Evolutionary conservation across 2,329 filamentous ascomycete genomes (phyloP).

Genomic region (Fusarium sacchari): DNA sequence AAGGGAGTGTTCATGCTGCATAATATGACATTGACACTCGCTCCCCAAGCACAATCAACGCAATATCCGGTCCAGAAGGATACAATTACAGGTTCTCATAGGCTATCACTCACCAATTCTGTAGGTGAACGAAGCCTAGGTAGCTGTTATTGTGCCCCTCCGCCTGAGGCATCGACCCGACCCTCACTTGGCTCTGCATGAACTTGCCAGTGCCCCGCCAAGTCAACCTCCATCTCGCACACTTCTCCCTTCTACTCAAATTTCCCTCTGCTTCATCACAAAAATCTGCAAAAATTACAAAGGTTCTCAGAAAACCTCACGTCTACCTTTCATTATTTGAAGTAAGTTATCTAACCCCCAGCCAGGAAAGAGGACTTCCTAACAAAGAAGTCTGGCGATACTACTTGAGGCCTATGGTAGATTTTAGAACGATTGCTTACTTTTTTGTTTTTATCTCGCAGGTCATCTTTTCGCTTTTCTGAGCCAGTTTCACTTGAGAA

Average conservation of each 20-base stretch:
- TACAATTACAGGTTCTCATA: not conserved
- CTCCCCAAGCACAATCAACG: not conserved
- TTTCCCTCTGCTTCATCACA: not conserved
- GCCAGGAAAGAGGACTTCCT: not conserved
- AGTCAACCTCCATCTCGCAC: not conserved
- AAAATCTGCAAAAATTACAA: accelerated
- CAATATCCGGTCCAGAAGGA: not conserved
- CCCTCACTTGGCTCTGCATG: not conserved
- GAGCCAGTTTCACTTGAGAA: not conserved
- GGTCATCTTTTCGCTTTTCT: not conserved
- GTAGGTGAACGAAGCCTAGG: not conserved
- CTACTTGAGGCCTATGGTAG: not conserved
- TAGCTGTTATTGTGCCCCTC: not conserved
- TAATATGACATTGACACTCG: not conserved
- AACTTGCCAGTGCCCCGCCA: not conserved
- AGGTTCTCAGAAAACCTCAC: not conserved
- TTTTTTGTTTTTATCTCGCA: not conserved
- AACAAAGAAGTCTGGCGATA: not conserved
- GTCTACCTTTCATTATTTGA: not conserved
- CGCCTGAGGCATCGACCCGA: not conserved
- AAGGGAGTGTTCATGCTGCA: too few species aligned
- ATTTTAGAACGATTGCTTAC: not conserved
- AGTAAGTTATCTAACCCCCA: not conserved
- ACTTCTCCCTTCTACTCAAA: not conserved
- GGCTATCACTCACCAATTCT: accelerated